Percentiles rank a stretch among this genome's conserved stretches.
phyloP scores from a whole-genome alignment of 306 rosid genomes.

The Corylus heterophylla region DNA sequence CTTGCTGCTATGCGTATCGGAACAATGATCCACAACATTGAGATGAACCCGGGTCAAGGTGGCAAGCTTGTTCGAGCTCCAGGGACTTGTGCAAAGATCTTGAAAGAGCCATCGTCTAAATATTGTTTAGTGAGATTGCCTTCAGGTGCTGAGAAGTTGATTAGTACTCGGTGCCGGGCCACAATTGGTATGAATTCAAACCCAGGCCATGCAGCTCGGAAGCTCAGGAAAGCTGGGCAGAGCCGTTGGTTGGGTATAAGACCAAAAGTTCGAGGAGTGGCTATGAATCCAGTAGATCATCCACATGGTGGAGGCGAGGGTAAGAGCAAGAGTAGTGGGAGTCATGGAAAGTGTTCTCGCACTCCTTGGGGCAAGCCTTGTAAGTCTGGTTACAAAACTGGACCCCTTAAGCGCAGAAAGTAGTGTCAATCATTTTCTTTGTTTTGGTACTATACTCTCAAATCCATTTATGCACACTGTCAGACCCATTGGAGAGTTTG shows the following conservation, averaged over 20 bases:
- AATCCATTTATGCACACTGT: background rate
- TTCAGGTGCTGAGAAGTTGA: constrained; percentile 63
- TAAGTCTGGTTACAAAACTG: constrained; percentile 81
- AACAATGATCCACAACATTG: constrained; percentile 85
- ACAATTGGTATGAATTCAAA: constrained; percentile 78
- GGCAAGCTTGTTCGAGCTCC: constrained; percentile 88
- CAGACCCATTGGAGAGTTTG: background rate
- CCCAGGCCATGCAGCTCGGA: constrained; percentile 61
- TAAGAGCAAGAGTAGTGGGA: constrained; percentile 73
- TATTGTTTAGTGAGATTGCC: constrained; percentile 68
- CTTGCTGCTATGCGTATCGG: constrained; percentile 79
- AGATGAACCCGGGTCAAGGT: constrained; percentile 83
- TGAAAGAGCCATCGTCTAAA: constrained; percentile 65
- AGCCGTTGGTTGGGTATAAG: constrained; percentile 78
- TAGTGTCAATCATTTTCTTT: constrained; percentile 22
- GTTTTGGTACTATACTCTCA: constrained; percentile 18
- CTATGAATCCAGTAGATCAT: constrained; percentile 88
- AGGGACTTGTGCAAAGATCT: constrained; percentile 80
- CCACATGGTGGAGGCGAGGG: constrained; percentile 97
- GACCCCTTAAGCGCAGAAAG: constrained; percentile 64
- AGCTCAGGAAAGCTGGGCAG: constrained; percentile 85
- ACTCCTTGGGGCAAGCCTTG: constrained; percentile 90
- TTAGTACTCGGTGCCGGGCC: constrained; percentile 74
- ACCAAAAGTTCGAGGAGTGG: constrained; percentile 84
- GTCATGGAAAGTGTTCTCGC: constrained; percentile 51